Evolutionary conservation across 2,329 filamentous ascomycete species (phyloP).

Genomic region (Gremmenia infestans): DNA sequence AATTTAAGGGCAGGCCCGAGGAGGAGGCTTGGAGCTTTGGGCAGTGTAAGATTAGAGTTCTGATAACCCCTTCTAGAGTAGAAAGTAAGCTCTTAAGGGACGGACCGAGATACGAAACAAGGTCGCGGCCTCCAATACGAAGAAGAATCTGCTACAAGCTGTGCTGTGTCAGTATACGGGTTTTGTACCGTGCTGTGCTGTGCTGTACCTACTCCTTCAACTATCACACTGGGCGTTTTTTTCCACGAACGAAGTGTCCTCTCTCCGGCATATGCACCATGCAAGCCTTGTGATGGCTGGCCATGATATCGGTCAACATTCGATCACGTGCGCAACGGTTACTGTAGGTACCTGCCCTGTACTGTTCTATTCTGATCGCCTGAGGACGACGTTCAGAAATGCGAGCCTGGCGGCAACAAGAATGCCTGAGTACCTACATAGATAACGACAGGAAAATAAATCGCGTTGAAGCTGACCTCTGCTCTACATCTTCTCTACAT

Average conservation of each 20-base stretch:
- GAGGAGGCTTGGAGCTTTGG: slow-evolving; percentile 5
- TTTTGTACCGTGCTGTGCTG: no score
- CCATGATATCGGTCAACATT: no score
- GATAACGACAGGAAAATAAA: neutral
- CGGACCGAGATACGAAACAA: neutral
- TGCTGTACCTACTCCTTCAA: no score
- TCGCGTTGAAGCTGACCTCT: neutral
- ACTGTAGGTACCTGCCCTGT: no score
- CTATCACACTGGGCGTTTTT: no score
- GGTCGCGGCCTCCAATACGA: neutral
- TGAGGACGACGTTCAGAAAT: neutral
- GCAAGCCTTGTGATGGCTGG: no score
- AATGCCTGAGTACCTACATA: neutral
- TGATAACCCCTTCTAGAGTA: neutral
- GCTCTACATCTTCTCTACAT: neutral
- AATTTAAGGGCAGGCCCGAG: slow-evolving; percentile 36
- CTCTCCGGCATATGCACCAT: no score
- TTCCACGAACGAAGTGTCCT: no score
- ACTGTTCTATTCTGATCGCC: neutral
- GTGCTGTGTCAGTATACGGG: no score
- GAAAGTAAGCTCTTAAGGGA: neutral
- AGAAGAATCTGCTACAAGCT: neutral
- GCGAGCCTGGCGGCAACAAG: neutral
- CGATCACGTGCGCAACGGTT: no score
- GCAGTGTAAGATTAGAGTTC: neutral